Conservation (phyloP, 805 yeast species). For the Ogataea ramenticola region DNA sequence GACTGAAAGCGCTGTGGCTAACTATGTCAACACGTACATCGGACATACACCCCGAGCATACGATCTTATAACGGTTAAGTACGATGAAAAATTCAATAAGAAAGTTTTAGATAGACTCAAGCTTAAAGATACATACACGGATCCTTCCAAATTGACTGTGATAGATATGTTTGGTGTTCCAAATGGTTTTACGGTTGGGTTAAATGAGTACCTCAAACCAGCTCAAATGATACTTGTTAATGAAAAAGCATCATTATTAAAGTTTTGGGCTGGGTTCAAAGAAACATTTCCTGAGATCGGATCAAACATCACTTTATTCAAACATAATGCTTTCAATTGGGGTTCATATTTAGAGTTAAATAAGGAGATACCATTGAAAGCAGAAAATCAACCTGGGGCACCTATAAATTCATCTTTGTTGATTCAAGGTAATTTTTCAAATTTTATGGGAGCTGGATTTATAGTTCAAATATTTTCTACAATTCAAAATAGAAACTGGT, state of each 20-base stretch:
- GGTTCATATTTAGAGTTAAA: conserved; percentile 39
- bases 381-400: not conserved
- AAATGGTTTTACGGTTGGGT: conserved; percentile 52
- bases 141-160: conserved; percentile 35
- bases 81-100: conserved; percentile 12
- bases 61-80: not conserved
- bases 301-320: conserved; percentile 24
- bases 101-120: conserved; percentile 39
- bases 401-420: conserved; percentile 21
- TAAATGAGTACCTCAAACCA: conserved; percentile 59
- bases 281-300: not conserved
- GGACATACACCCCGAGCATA: not conserved
- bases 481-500: conserved; percentile 64
- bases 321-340: conserved; percentile 64
- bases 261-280: conserved; percentile 17
- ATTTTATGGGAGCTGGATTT: conserved; percentile 54
- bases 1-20: not conserved
- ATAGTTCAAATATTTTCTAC: conserved; percentile 72
- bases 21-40: not conserved
- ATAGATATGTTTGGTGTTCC: conserved; percentile 56
- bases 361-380: not conserved
- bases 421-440: conserved; percentile 21
- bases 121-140: conserved; percentile 30
- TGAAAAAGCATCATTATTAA: conserved; percentile 10
- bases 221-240: conserved; percentile 49